phyloP scores from a whole-genome alignment of 805 yeast species.

The Cyberlindnera xishuangbannaensis region DNA sequence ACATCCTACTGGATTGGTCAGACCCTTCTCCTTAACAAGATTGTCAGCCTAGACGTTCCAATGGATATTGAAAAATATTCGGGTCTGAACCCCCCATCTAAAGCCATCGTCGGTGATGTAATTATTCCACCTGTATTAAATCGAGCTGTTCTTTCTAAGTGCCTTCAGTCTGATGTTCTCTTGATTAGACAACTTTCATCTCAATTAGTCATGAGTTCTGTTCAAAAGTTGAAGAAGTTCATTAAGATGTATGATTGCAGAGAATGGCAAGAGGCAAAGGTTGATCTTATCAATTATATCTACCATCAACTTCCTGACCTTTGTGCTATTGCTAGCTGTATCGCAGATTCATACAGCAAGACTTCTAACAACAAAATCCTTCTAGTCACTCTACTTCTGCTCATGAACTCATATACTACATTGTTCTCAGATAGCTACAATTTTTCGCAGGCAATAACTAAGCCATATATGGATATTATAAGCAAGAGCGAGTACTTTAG shows the following conservation, averaged over 20 bases:
- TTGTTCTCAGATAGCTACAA: slow-evolving; percentile 31
- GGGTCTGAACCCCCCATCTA: slow-evolving; percentile 28
- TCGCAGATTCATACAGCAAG: slow-evolving; percentile 35
- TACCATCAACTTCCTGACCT: slow-evolving; percentile 44
- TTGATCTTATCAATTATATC: slow-evolving; percentile 31
- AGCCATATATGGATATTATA: slow-evolving; percentile 32
- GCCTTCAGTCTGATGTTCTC: slow-evolving; percentile 43
- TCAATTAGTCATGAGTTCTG: slow-evolving; percentile 49
- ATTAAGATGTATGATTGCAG: slow-evolving; percentile 30
- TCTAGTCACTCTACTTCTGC: slow-evolving; percentile 40
- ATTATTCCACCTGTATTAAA: slow-evolving; percentile 63
- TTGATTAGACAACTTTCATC: slow-evolving; percentile 59
- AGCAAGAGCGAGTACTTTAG: slow-evolving; percentile 34
- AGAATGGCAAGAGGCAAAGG: slow-evolving; percentile 35
- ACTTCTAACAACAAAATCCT: slow-evolving; percentile 38
- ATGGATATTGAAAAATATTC: slow-evolving; percentile 25
- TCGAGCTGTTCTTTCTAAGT: slow-evolving; percentile 49
- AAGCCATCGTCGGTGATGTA: slow-evolving; percentile 41
- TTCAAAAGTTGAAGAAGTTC: slow-evolving; percentile 48
- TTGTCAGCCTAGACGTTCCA: slow-evolving; percentile 57
- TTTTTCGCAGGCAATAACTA: slow-evolving; percentile 27
- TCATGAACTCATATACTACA: slow-evolving; percentile 35
- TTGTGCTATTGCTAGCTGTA: slow-evolving; percentile 35
- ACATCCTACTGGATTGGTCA: slow-evolving; percentile 82
- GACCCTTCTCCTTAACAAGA: slow-evolving; percentile 52